These are phyloP conservation scores for Anethum foeniculum DNA, from an alignment of 140 eudicot genomes.

Conservation along the genomic window DNA sequence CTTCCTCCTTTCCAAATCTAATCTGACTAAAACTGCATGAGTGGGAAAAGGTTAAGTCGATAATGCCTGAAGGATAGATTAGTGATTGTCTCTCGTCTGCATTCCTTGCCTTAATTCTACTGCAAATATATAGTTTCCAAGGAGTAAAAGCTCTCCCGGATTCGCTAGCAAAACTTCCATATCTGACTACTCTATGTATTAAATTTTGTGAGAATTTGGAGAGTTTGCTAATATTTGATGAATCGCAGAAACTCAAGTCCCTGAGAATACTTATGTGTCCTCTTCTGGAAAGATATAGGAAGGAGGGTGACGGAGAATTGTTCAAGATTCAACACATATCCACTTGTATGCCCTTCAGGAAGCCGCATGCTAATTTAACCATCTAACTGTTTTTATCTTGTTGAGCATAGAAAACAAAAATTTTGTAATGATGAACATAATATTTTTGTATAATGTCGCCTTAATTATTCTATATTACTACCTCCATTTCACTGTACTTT, in stretches of 20 bases:
- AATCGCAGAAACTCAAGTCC: neutral
- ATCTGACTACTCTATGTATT: neutral
- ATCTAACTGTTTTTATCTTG: neutral
- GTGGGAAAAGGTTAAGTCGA: neutral
- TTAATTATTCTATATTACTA: too few species aligned
- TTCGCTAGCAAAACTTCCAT: neutral
- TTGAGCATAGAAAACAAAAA: too few species aligned
- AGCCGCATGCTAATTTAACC: too few species aligned
- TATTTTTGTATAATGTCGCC: conserved; percentile 10
- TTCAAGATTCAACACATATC: too few species aligned
- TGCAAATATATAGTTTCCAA: neutral
- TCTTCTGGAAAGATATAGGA: too few species aligned
- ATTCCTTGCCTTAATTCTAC: neutral
- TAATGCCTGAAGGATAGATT: neutral
- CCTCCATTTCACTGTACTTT: too few species aligned
- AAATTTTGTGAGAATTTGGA: neutral
- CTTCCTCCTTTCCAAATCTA: neutral
- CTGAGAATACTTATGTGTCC: too few species aligned
- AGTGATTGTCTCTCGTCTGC: neutral
- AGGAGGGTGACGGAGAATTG: too few species aligned
- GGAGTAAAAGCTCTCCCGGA: neutral
- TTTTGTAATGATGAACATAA: too few species aligned
- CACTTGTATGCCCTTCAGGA: too few species aligned
- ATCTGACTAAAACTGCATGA: neutral
- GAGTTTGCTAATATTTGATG: neutral